phyloP scores from a whole-genome alignment of 2,329 filamentous ascomycete genomes.

The Fusarium fracticaudum region DNA sequence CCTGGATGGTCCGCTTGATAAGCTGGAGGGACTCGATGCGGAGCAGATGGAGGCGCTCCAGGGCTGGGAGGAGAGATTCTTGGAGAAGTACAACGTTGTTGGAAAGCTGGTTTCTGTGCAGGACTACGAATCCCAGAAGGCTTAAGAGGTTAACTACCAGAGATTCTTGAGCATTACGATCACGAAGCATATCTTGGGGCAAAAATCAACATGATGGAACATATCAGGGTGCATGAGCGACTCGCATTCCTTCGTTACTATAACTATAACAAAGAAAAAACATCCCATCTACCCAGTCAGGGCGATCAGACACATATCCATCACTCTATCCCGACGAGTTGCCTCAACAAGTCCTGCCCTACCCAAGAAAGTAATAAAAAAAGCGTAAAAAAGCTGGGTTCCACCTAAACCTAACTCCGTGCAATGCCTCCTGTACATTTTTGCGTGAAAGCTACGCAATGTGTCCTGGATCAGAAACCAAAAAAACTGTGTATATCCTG shows the following conservation, averaged over 20 bases:
- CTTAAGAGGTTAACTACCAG: not conserved
- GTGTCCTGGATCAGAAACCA: constrained; percentile 17
- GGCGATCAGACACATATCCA: constrained; percentile 1
- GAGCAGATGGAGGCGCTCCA: constrained; percentile 85
- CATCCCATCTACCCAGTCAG: not conserved
- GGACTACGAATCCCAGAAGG: constrained; percentile 46
- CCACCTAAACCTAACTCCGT: constrained; percentile 46
- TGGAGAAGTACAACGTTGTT: constrained; percentile 94
- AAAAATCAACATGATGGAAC: not conserved
- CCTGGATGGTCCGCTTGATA: constrained; percentile 83
- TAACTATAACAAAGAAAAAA: constrained; percentile 33
- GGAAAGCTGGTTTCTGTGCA: constrained; percentile 76
- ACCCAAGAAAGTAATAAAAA: constrained; percentile 25
- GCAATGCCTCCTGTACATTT: constrained; percentile 48
- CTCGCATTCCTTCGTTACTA: constrained; percentile 36
- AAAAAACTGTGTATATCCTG: constrained; percentile 32
- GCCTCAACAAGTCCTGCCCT: constrained; percentile 23
- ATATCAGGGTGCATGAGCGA: constrained; percentile 8
- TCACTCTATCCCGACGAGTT: constrained; percentile 27
- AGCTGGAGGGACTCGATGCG: constrained; percentile 72
- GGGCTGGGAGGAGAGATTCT: constrained; percentile 94
- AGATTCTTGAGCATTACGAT: not conserved
- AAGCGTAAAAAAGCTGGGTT: constrained; percentile 19
- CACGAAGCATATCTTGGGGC: not conserved
- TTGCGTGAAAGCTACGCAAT: constrained; percentile 32